Evolutionary conservation across 768 basidiomycete genomes (phyloP).

Genomic region (Gautieria morchelliformis): DNA sequence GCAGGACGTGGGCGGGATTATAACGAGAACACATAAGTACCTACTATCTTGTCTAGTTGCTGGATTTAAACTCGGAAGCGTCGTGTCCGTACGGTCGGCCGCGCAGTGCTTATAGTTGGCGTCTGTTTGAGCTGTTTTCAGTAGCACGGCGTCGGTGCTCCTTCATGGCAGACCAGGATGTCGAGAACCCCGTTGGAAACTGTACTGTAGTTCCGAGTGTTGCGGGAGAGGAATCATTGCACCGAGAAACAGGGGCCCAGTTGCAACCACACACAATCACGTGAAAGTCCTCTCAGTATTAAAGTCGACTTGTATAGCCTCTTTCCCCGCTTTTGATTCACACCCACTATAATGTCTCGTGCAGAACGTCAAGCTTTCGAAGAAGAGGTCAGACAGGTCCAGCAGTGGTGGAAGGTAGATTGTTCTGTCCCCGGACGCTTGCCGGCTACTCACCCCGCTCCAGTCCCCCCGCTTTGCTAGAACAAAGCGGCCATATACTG

Average conservation of each 20-base stretch:
- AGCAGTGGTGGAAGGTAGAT: slow-evolving; percentile 87
- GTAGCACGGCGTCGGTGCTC: background rate
- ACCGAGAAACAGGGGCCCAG: background rate
- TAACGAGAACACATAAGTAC: too few species aligned
- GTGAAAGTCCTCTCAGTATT: background rate
- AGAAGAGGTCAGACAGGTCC: slow-evolving; percentile 74
- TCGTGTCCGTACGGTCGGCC: background rate
- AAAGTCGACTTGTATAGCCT: background rate
- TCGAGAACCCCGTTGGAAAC: background rate
- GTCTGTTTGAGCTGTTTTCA: background rate
- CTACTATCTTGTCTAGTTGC: too few species aligned
- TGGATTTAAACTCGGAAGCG: too few species aligned
- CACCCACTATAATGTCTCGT: background rate
- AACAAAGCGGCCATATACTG: slow-evolving; percentile 87
- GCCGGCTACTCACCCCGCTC: background rate
- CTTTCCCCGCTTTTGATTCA: background rate
- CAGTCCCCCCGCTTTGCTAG: slow-evolving; percentile 82
- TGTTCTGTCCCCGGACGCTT: background rate
- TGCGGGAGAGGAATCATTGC: too few species aligned
- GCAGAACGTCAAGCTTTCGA: slow-evolving; percentile 35
- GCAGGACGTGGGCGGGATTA: too few species aligned
- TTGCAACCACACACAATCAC: background rate
- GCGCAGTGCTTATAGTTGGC: background rate
- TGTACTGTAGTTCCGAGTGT: background rate
- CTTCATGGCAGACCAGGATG: background rate